phyloP scores from a whole-genome alignment of 2,329 filamentous ascomycete species.

The Trichoderma hamatum region DNA sequence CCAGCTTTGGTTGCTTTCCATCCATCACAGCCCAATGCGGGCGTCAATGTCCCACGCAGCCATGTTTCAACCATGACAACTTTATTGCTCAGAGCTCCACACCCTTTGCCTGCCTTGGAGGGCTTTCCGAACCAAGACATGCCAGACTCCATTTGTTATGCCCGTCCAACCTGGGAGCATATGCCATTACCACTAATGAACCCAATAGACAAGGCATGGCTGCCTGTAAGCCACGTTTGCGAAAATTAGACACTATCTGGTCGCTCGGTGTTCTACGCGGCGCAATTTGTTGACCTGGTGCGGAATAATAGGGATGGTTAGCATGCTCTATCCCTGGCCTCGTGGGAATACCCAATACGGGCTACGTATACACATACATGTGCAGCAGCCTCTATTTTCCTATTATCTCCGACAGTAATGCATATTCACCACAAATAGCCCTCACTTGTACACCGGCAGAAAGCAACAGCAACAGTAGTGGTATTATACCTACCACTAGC shows the following conservation, averaged over 20 bases:
- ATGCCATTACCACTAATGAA: not conserved
- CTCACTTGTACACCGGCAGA: not conserved
- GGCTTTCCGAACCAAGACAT: conserved; percentile 6
- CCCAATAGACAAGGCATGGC: not conserved
- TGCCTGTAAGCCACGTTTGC: not conserved
- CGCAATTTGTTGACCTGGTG: conserved; percentile 3
- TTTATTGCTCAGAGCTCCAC: conserved; percentile 18
- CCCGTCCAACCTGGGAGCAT: not conserved
- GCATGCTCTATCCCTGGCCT: not conserved
- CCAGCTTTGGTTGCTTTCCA: not conserved
- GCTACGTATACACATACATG: not conserved
- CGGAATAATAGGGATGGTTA: not conserved
- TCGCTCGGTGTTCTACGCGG: conserved; percentile 1
- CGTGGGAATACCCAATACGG: not conserved
- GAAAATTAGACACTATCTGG: not conserved
- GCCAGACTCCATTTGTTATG: not conserved
- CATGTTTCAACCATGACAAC: conserved; percentile 15
- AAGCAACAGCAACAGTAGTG: not conserved
- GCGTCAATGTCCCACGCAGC: conserved; percentile 16
- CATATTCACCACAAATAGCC: not conserved
- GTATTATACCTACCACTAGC: not conserved
- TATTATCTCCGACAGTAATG: not conserved
- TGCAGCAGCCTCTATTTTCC: not conserved
- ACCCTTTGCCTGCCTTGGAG: not conserved
- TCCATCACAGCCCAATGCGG: conserved; percentile 12